Percentiles rank a stretch among this genome's conserved stretches.
Conservation (phyloP, 1,284 basidiomycete species). For the Fomitopsis schrenkii region DNA sequence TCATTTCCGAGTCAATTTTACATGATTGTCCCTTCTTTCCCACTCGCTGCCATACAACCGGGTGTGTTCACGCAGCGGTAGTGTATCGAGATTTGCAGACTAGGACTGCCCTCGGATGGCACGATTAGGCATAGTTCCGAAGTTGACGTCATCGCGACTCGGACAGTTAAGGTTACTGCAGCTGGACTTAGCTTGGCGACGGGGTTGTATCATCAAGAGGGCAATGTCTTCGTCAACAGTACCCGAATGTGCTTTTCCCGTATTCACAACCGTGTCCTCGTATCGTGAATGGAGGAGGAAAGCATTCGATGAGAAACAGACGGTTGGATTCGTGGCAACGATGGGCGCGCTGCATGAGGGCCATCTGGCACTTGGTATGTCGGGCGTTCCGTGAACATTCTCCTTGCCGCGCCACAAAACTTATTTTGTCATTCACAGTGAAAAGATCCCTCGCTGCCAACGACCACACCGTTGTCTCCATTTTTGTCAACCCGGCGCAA, state of each 20-base stretch:
- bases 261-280: conserved; percentile 69
- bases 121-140: too few species aligned
- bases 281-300: conserved; percentile 76
- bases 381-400: neutral
- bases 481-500: conserved; percentile 98
- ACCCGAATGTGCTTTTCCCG: conserved; percentile 59
- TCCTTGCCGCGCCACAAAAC: neutral
- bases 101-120: too few species aligned
- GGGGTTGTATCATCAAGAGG: neutral
- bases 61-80: too few species aligned
- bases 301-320: conserved; percentile 55
- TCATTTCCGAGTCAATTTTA: too few species aligned
- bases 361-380: conserved; percentile 82
- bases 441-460: conserved; percentile 72
- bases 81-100: too few species aligned
- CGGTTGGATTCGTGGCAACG: conserved; percentile 91
- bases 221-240: conserved; percentile 24
- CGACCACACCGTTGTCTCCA: conserved; percentile 87
- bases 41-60: too few species aligned
- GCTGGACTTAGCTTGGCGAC: neutral
- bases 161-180: neutral
- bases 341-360: conserved; percentile 98
- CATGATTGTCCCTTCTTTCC: too few species aligned
- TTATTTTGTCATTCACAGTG: conserved; percentile 36
- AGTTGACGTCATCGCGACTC: neutral